phyloP scores from a whole-genome alignment of 2,329 filamentous ascomycete genomes.

The Grosmannia serpens region DNA sequence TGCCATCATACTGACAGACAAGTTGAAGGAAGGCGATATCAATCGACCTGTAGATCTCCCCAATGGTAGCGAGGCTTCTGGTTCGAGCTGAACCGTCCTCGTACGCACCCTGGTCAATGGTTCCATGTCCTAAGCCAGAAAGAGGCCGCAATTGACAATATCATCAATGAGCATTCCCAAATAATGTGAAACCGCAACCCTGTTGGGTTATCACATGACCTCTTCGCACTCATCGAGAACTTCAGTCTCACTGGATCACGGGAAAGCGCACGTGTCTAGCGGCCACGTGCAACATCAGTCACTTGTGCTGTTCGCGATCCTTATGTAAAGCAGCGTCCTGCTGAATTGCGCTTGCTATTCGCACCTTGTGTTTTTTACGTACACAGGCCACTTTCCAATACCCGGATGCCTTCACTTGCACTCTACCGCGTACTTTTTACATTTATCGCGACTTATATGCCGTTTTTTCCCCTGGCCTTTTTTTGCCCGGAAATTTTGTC shows the following conservation, averaged over 20 bases:
- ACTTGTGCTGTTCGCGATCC: background rate
- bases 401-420: background rate
- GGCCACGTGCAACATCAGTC: background rate
- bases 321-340: background rate
- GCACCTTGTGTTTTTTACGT: background rate
- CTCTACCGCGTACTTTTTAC: background rate
- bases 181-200: background rate
- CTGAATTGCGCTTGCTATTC: background rate
- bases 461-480: background rate
- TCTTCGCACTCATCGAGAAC: too few relatives aligned
- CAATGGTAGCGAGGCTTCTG: too few relatives aligned
- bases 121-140: too few relatives aligned
- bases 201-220: too few relatives aligned
- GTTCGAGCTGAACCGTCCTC: too few relatives aligned
- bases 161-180: too few relatives aligned
- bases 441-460: background rate
- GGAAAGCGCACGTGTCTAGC: background rate
- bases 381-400: background rate
- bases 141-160: too few relatives aligned
- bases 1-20: too few relatives aligned
- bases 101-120: too few relatives aligned
- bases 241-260: background rate
- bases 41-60: too few relatives aligned
- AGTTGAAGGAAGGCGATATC: too few relatives aligned
- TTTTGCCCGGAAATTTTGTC: background rate